Base-by-base conservation (phyloP, 495 filamentous ascomycete genomes). In the Darksidea phi region DNA sequence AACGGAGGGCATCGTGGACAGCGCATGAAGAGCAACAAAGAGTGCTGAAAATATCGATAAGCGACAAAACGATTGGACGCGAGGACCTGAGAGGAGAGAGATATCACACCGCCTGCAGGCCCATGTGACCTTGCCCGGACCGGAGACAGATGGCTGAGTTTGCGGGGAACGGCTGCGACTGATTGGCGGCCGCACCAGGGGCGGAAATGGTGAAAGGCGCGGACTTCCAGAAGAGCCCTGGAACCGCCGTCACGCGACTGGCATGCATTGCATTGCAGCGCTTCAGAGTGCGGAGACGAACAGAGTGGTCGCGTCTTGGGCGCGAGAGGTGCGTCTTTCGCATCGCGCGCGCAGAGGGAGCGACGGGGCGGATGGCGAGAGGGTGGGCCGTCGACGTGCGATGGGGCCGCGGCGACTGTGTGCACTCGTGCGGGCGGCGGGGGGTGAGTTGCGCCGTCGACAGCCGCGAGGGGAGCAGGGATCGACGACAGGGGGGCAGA, bases 101-200 rank as follows among this genome's bases (percentile, higher is more conserved):
- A 48, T 53, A 60, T 52, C 57, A 60, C 57, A 60, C 57, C 57
- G 57, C 57, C 45, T 25, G 48, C 24, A 57, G 57, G 28, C 18
- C 48, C 28, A 53, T 42, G 46, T 60, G 57, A 46, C 48, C 26
- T 21, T n/a, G 8, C 48, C n/a, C 18, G 18, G 24, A 15, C 13
- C 12, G 18, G 43, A n/a, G 23, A 24, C 32, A 13, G 36, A 17
- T 32, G 12, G 48, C 56, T 18, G 26, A 24, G 24, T 32, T n/a
- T 51, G 54, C n/a, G 54, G 46, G 46, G 24, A 49, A 18, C 46
- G 46, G 3, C 4, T 49, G 3, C 15, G 17, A 15, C 17, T 59
- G 56, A 59, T 59, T 59, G 17, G 56, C n/a, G 53, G 37, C 48
- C 7, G 21, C 15, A 4, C 21, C 47, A 53, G 57, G 48, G 55